Evolutionary conservation across 768 basidiomycete genomes (phyloP), one percentile per base, ranked within the genome.

Genomic region (Boletus huronensis): DNA sequence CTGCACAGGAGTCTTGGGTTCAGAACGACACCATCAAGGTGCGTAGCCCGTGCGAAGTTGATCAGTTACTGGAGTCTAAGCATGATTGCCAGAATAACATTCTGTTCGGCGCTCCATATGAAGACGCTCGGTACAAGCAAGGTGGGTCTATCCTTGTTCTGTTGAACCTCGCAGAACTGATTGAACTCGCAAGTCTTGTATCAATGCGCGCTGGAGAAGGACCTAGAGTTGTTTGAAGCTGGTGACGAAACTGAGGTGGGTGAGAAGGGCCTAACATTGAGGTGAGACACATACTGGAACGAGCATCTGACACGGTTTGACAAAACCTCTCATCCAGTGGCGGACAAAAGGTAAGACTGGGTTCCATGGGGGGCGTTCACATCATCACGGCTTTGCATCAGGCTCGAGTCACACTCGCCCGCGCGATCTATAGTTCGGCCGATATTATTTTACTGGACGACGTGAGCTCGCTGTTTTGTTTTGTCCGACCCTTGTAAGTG

Each of bases 1-100:
- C 50, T 48, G 50, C 44, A 21, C 44, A 52, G 14, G 34, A 52
- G 3, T 52, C 50, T 3, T 52, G 50, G 50, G 34, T 52, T 28
- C 50, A 52, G 25, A 52, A 48, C n/a, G 50, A 52, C 10, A 52
- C 50, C 44, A 52, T 48, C 44, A 52, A 48, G 32, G 50, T 48
- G 14, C n/a, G 29, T 25, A 17, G 21, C 5, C 6, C 25, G 16
- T 7, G 3, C 21, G 21, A 23, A 11, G 19, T 45, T 6, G 5
- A 29, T 2, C 31, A 6, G n/a, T 19, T 13, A 9, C 3, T 17
- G n/a, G 23, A 29, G 6, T 14, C 21, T 6, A 13, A 26, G 7
- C n/a, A 1, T 29, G 3, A 19, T 47, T 13, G 17, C 43, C 35
- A 52, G 50, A 52, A 52, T 14, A 52, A 48, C 19, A 46, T 52